phyloP scores from a whole-genome alignment of 75 land plant genomes.

The Cunninghamia lanceolata region DNA sequence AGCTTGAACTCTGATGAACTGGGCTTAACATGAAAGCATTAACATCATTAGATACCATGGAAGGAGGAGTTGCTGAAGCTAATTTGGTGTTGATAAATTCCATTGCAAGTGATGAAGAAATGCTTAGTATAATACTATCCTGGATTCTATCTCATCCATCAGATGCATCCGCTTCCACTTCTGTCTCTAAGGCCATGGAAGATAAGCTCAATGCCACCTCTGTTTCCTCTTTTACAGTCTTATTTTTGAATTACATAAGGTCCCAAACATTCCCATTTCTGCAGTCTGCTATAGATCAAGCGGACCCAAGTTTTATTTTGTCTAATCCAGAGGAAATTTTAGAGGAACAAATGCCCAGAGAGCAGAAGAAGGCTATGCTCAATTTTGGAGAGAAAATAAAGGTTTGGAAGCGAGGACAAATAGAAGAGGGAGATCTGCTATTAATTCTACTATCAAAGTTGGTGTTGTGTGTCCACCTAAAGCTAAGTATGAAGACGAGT shows the following conservation, averaged over 20 bases:
- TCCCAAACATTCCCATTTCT: slow-evolving; percentile 16
- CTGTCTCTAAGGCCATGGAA: not conserved
- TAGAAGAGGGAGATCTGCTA: slow-evolving; percentile 12
- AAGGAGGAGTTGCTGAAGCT: not conserved
- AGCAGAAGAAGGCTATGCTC: not conserved
- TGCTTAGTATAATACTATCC: not conserved
- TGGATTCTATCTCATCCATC: not conserved
- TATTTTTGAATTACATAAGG: slow-evolving; percentile 28
- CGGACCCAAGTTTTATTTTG: not conserved
- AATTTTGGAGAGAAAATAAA: slow-evolving; percentile 7
- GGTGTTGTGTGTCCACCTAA: not conserved
- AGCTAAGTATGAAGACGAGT: slow-evolving; percentile 26
- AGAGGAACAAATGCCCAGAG: not conserved
- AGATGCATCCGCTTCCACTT: not conserved
- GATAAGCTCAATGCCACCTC: slow-evolving; percentile 19
- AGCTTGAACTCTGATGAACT: too few relatives aligned
- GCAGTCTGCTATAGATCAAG: slow-evolving; percentile 1
- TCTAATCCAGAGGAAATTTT: not conserved
- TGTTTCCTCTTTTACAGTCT: slow-evolving; percentile 24
- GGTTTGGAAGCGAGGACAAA: slow-evolving; percentile 9
- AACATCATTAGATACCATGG: not conserved
- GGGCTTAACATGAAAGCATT: not conserved
- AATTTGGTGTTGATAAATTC: slow-evolving; percentile 7
- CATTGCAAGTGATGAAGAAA: slow-evolving; percentile 6
- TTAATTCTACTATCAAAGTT: not conserved